A percentile compares a stretch with the other conserved stretches of the same genome.
Conservation (phyloP, 345 rosid genomes). For the Jatropha curcas region DNA sequence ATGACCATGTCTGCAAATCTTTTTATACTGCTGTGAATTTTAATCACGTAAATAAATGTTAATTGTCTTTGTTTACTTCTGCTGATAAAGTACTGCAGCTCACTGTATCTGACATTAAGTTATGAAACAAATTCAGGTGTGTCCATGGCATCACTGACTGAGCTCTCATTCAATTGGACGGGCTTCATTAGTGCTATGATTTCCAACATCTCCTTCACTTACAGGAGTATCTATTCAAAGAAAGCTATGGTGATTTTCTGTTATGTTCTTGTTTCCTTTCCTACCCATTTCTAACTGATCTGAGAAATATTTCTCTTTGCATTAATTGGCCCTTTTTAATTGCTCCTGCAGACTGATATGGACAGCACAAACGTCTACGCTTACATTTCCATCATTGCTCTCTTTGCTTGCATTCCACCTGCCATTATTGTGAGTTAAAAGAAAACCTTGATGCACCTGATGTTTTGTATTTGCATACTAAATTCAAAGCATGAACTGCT, state of each 20-base stretch:
- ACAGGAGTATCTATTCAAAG: slow-evolving; percentile 94
- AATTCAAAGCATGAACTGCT: no score
- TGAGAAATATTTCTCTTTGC: background rate
- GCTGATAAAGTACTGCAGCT: no score
- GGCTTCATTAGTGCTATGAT: slow-evolving; percentile 99
- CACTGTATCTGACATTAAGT: background rate
- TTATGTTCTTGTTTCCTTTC: background rate
- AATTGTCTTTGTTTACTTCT: no score
- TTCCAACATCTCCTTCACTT: slow-evolving; percentile 92
- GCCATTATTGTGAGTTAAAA: slow-evolving; percentile 75
- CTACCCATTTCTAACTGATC: background rate
- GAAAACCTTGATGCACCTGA: background rate
- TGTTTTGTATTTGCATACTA: background rate
- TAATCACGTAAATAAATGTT: no score
- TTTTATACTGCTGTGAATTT: no score
- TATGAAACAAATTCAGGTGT: slow-evolving; percentile 51
- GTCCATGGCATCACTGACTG: slow-evolving; percentile 89
- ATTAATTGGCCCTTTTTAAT: background rate
- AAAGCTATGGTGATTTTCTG: slow-evolving; percentile 80
- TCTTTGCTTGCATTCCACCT: slow-evolving; percentile 87
- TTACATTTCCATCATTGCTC: slow-evolving; percentile 95
- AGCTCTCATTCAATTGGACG: slow-evolving; percentile 91
- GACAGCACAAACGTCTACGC: slow-evolving; percentile 95
- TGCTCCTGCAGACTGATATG: slow-evolving; percentile 80
- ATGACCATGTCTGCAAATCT: background rate